Base-by-base conservation (phyloP, 352 stramenopile genomes). In the Elongisporangium undulatum region DNA sequence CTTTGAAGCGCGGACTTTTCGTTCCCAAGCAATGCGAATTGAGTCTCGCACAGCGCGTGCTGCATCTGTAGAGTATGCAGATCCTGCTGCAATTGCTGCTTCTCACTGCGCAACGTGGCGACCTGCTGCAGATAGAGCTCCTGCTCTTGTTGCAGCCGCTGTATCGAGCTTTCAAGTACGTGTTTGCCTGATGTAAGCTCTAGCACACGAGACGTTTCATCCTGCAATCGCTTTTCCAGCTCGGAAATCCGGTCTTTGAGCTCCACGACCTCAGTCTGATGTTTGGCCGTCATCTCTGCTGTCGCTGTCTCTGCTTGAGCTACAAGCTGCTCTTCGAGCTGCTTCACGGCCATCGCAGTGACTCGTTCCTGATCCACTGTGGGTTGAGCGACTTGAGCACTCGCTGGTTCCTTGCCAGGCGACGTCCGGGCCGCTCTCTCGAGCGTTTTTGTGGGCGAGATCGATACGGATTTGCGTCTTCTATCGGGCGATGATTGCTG, bases 1-100 rank as follows among this genome's bases (percentile, higher is more conserved):
- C 55, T 61, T 19, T 67, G 56, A 1, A 80, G 59, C 8, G 39
- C 59, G 7, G 58, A 51, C 4, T 71, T 66, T 21, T 86, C 77
- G 16, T 59, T 58, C 17, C 68, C 58, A 23, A 73, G 68, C 20
- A 72, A 63, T 15, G 66, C 50, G 19, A 51, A 59, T 38, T 77
- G 60, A 17, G 65, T 70, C 17, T 58, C 58, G 49, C 67, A 70
- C 12, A 69, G 60, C 2, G 67, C 59, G 26, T 76, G 69, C 24
- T 68, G 56, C 7, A 60, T 51, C n/a, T 56, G 50, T 3, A 76
- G 15, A 1, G 64, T 24, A 13, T 67, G 56, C 16, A 74, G 22
- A 2, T 71, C 61, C 3, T 56, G 53, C 51, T 57, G 56, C 10
- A 63, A 15, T 6, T 57, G 26, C 10, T 52, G 51, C 16, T 59